A percentile compares a stretch with the other conserved stretches of the same genome.
Conservation (phyloP, 306 rosid genomes). For the Trichosanthes cucumerina region DNA sequence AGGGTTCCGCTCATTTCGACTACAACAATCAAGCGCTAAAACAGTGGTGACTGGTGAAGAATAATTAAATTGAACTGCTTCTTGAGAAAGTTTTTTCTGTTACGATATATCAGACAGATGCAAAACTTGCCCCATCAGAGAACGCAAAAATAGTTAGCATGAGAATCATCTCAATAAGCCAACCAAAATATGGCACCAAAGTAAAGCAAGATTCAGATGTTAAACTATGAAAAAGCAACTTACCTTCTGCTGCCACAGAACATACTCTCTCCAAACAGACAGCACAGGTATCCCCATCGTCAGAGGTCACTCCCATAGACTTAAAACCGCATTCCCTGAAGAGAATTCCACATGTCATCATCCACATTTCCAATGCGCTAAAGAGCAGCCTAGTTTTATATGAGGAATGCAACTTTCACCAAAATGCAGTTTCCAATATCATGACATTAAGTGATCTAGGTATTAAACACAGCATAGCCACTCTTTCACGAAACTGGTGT, state of each 20-base stretch:
- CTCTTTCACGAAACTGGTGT: not conserved
- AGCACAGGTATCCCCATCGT: slow-evolving; percentile 69
- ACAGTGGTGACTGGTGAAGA: not conserved
- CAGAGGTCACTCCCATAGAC: slow-evolving; percentile 38
- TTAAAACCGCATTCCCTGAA: slow-evolving; percentile 83
- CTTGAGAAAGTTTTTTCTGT: not conserved
- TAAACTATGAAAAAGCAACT: slow-evolving; percentile 12
- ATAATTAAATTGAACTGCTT: not conserved
- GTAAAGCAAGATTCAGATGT: not conserved
- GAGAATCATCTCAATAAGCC: not conserved
- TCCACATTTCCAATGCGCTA: slow-evolving; percentile 8
- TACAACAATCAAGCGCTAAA: not conserved
- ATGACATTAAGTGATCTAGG: not conserved
- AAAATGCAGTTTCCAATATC: not conserved
- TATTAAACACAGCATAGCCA: not conserved
- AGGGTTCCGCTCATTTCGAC: not conserved
- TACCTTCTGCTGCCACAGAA: slow-evolving; percentile 87
- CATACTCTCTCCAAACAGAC: slow-evolving; percentile 91
- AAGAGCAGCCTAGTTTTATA: not conserved
- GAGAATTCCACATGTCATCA: slow-evolving; percentile 16
- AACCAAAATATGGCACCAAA: not conserved
- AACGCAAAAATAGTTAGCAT: not conserved
- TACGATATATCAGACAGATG: not conserved
- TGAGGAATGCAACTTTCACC: not conserved
- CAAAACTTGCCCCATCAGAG: not conserved